A percentile compares a stretch with the other conserved stretches of the same genome.
Evolutionary conservation across 129 eudicot species (phyloP).

Genomic region (Tagetes patula): DNA sequence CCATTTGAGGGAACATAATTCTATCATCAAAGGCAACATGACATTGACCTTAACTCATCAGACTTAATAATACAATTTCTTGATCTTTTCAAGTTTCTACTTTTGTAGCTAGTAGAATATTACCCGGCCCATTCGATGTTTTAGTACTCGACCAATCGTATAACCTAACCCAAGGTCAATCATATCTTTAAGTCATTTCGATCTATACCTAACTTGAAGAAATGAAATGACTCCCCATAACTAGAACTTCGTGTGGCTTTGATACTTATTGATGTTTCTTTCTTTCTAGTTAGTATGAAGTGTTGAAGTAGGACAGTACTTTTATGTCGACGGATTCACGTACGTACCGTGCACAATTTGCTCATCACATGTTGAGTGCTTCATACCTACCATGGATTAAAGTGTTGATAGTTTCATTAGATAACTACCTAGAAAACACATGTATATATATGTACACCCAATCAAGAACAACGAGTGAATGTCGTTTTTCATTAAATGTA

Average conservation of each 20-base stretch:
- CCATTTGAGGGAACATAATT: background rate
- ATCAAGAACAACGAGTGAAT: background rate
- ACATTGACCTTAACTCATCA: constrained; percentile 4
- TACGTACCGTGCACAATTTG: constrained; percentile 20
- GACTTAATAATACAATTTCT: too few relatives aligned
- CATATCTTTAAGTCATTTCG: constrained; percentile 33
- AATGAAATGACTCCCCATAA: constrained; percentile 31
- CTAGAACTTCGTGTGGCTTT: constrained; percentile 33
- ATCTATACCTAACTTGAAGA: constrained; percentile 36
- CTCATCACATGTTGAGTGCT: constrained; percentile 8
- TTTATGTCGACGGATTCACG: background rate
- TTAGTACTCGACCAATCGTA: constrained; percentile 4
- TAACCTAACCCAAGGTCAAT: constrained; percentile 10
- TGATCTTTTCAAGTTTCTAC: constrained; percentile 24
- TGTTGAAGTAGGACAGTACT: constrained; percentile 25
- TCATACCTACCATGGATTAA: background rate
- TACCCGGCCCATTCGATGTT: background rate
- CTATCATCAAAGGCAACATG: background rate
- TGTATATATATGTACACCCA: background rate
- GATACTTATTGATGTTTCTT: constrained; percentile 26
- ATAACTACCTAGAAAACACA: background rate
- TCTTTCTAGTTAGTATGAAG: constrained; percentile 29
- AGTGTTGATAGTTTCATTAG: background rate
- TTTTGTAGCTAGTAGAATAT: constrained; percentile 27
- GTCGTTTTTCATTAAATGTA: constrained; percentile 13